Percentiles rank a stretch among this genome's conserved stretches.
These are phyloP conservation scores for Neopestalotiopsis clavispora DNA, from an alignment of 2,329 filamentous ascomycete species.

Conservation along the genomic window DNA sequence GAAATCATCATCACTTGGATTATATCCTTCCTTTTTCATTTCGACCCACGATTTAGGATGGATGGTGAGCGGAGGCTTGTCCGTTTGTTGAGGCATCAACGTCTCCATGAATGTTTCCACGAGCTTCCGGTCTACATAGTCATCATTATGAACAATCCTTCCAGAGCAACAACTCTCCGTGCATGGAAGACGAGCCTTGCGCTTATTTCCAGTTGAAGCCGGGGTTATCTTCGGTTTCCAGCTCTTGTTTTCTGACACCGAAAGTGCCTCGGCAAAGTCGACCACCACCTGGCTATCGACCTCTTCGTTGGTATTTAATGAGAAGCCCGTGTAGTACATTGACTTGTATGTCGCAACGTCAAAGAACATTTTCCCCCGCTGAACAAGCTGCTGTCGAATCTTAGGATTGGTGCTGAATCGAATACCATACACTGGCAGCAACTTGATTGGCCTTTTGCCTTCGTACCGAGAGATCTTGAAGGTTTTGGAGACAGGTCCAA, in stretches of 20 bases:
- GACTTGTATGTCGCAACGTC: not conserved
- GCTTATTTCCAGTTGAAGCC: not conserved
- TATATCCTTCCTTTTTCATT: not conserved
- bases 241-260: not conserved
- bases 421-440: no score
- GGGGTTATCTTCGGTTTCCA: not conserved
- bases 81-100: not conserved
- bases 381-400: not conserved
- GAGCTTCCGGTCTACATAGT: no score
- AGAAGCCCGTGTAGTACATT: not conserved
- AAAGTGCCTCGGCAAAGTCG: not conserved
- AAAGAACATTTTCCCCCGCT: not conserved
- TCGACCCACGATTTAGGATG: not conserved
- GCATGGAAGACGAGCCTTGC: not conserved
- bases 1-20: not conserved
- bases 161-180: no score
- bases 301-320: not conserved
- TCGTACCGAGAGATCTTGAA: not conserved
- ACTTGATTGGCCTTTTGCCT: not conserved
- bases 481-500: not conserved
- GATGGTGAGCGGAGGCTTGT: not conserved
- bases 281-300: not conserved
- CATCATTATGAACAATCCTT: no score
- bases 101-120: no score
- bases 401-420: no score